A percentile compares a stretch with the other conserved stretches of the same genome.
These are phyloP conservation scores for Meyerozyma guilliermondii DNA, from an alignment of 1,139 yeast genomes.

Conservation along the genomic window DNA sequence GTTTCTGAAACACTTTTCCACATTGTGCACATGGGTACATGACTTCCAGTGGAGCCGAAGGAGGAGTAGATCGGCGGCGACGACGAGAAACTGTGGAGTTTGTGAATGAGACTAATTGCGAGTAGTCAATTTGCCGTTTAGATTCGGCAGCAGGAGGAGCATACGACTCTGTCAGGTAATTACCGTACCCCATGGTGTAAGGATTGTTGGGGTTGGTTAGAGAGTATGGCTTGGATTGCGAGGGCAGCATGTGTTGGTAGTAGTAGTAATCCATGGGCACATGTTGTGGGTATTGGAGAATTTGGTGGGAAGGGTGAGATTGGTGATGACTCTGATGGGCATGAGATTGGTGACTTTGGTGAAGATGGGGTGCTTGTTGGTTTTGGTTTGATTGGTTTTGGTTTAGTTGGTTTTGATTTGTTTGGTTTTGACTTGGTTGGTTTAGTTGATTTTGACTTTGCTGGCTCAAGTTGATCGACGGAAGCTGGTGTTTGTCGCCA, in stretches of 20 bases:
- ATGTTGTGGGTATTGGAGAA: neutral
- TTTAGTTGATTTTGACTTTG: too few species aligned
- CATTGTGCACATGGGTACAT: constrained; percentile 42
- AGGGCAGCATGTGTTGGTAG: neutral
- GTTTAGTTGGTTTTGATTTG: too few species aligned
- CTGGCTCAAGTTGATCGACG: neutral
- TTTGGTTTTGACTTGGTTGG: too few species aligned
- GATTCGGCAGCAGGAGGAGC: neutral
- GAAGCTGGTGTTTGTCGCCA: neutral
- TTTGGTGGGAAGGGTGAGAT: neutral
- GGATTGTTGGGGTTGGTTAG: neutral
- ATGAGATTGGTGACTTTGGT: too few species aligned
- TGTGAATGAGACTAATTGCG: constrained; percentile 34
- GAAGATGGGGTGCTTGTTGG: neutral
- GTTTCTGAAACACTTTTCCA: constrained; percentile 47
- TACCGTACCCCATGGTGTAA: neutral
- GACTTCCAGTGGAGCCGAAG: neutral
- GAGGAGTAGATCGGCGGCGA: constrained; percentile 18
- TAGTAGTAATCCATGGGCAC: neutral
- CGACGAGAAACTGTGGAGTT: constrained; percentile 32
- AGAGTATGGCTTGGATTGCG: neutral
- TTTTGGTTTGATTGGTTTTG: neutral
- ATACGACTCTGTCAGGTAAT: neutral
- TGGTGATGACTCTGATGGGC: too few species aligned
- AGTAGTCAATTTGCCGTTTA: constrained; percentile 24